Percentiles rank a stretch among this genome's conserved stretches.
Evolutionary conservation across 108 stramenopile species (phyloP).

Genomic region (Craspedostauros australis): DNA sequence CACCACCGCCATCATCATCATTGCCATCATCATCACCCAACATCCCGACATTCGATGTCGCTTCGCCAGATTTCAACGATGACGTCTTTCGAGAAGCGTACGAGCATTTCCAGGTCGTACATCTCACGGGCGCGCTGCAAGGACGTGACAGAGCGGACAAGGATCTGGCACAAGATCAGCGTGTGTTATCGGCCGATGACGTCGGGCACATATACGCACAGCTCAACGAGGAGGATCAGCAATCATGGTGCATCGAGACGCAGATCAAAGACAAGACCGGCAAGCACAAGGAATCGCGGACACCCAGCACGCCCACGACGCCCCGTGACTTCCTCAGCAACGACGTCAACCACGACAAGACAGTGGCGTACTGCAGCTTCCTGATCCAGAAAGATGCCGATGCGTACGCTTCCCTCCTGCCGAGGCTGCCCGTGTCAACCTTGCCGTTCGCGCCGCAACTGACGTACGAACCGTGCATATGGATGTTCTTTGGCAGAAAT

Average conservation of each 20-base stretch:
- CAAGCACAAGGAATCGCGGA: not conserved
- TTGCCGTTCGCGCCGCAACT: slow-evolving; percentile 9
- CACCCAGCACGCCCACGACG: not conserved
- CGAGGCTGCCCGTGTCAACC: slow-evolving; percentile 38
- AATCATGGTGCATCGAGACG: slow-evolving; percentile 72
- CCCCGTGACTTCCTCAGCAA: not conserved
- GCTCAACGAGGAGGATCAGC: slow-evolving; percentile 40
- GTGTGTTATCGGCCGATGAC: slow-evolving; percentile 7
- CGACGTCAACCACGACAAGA: not conserved
- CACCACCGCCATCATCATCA: no score
- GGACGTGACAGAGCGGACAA: not conserved
- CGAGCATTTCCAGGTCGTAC: not conserved
- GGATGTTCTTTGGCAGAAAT: slow-evolving; percentile 63
- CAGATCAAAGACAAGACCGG: slow-evolving; percentile 5
- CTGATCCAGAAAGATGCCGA: slow-evolving; percentile 58
- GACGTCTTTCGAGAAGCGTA: not conserved
- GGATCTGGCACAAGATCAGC: no score
- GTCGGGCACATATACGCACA: slow-evolving; percentile 30
- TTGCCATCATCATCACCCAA: no score
- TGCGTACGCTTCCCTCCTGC: slow-evolving; percentile 22
- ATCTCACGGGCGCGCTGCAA: slow-evolving; percentile 2
- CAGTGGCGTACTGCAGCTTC: slow-evolving; percentile 75
- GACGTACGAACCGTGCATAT: slow-evolving; percentile 40
- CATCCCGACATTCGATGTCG: not conserved
- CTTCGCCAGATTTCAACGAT: not conserved